Conservation (phyloP, 164 flowering plant species). For the Nymphaea thermarum region DNA sequence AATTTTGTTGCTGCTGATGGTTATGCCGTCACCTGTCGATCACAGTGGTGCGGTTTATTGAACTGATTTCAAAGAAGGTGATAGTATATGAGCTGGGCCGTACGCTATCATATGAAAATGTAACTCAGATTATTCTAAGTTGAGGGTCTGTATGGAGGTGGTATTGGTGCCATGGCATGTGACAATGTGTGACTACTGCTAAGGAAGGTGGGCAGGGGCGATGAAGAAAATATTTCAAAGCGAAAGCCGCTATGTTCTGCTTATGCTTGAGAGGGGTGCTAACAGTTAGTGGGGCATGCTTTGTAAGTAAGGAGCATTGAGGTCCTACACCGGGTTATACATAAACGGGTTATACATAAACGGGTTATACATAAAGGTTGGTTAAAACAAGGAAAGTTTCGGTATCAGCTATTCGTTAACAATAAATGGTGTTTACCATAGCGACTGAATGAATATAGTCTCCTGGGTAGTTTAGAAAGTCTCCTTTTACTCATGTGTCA, state of each 20-base stretch:
- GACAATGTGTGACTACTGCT: not conserved
- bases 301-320: not conserved
- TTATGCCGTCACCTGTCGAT: not conserved
- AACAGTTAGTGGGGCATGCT: not conserved
- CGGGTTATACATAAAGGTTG: not conserved
- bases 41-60: not conserved
- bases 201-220: not conserved
- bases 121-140: not conserved
- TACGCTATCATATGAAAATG: not conserved
- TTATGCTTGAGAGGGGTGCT: not conserved
- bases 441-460: not conserved
- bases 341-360: no score
- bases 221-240: not conserved
- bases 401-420: not conserved
- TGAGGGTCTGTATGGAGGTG: not conserved
- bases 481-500: no score
- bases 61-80: not conserved
- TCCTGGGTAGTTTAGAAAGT: not conserved
- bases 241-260: not conserved
- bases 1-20: not conserved
- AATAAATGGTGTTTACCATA: no score
- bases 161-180: not conserved
- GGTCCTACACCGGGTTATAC: not conserved
- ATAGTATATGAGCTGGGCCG: not conserved
- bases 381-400: not conserved